These are phyloP conservation scores for Eleusine coracana DNA, from an alignment of 176 grass and related monocot genomes.

Conservation along the genomic window DNA sequence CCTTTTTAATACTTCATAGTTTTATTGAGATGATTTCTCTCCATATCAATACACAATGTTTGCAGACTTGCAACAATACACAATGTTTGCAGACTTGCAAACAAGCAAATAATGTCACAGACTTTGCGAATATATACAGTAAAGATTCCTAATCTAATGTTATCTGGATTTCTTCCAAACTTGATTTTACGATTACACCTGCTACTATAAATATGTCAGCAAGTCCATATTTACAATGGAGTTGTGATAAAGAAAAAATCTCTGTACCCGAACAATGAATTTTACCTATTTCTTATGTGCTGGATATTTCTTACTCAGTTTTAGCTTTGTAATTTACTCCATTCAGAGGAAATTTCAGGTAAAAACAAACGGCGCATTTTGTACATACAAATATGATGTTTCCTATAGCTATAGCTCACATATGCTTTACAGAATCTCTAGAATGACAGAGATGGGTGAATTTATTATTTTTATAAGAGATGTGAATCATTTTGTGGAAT, in stretches of 20 bases:
- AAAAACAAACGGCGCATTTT: too few relatives aligned
- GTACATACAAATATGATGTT: slow-evolving; percentile 6
- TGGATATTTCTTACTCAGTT: slow-evolving; percentile 22
- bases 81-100: slow-evolving; percentile 36
- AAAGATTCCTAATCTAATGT: neutral
- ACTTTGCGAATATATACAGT: slow-evolving; percentile 8
- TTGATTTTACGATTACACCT: too few relatives aligned
- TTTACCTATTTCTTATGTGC: neutral
- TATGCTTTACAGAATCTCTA: slow-evolving; percentile 18
- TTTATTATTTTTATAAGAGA: slow-evolving; percentile 47
- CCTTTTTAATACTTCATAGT: neutral
- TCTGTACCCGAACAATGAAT: neutral
- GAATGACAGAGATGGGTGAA: slow-evolving; percentile 15
- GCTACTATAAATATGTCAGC: too few relatives aligned
- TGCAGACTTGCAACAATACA: too few relatives aligned
- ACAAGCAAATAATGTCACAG: slow-evolving; percentile 30
- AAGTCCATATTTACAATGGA: too few relatives aligned
- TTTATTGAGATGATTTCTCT: slow-evolving; percentile 15
- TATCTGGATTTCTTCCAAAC: slow-evolving; percentile 35
- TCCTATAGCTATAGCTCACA: slow-evolving; percentile 8
- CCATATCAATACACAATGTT: slow-evolving; percentile 21
- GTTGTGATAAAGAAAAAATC: too few relatives aligned
- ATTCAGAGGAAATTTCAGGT: slow-evolving; percentile 30
- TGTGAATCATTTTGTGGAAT: slow-evolving; percentile 34
- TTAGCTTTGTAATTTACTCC: neutral